phyloP scores from a whole-genome alignment of 371 early-diverging fungal species.

The Syncephalastrum racemosum region DNA sequence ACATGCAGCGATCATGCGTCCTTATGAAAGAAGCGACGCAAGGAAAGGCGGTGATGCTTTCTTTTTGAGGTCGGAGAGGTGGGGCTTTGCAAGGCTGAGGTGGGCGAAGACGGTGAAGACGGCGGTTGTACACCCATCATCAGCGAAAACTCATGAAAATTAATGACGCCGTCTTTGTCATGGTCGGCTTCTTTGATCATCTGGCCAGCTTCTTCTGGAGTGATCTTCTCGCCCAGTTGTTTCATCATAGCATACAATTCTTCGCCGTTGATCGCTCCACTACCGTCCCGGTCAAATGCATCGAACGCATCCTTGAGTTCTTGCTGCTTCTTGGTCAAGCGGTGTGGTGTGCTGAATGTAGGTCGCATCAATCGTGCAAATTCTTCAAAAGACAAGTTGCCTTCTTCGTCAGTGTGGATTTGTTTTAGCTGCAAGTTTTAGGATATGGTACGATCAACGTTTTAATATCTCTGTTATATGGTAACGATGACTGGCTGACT shows the following conservation, averaged over 20 bases:
- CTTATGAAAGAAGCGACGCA: slow-evolving; percentile 25
- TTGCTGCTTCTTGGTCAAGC: slow-evolving; percentile 30
- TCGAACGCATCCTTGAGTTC: slow-evolving; percentile 47
- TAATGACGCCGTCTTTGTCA: slow-evolving; percentile 42
- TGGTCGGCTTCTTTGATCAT: slow-evolving; percentile 44
- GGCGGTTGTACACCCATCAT: slow-evolving; percentile 44
- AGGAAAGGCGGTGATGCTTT: slow-evolving; percentile 25
- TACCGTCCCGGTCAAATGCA: slow-evolving; percentile 45
- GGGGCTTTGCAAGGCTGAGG: slow-evolving; percentile 11
- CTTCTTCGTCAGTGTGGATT: slow-evolving; percentile 19
- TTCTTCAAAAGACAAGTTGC: slow-evolving; percentile 36
- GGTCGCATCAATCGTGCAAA: slow-evolving; percentile 46
- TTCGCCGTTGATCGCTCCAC: slow-evolving; percentile 35
- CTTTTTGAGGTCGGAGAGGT: not conserved
- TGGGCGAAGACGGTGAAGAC: slow-evolving; percentile 6
- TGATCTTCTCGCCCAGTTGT: slow-evolving; percentile 39
- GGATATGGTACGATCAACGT: not conserved
- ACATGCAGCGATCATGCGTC: too few relatives aligned
- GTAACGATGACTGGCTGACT: too few relatives aligned
- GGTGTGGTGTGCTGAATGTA: slow-evolving; percentile 33
- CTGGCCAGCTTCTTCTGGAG: slow-evolving; percentile 30
- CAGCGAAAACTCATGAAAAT: slow-evolving; percentile 35
- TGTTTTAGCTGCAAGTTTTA: slow-evolving; percentile 15
- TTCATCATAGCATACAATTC: slow-evolving; percentile 51
- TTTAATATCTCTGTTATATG: not conserved